Evolutionary conservation across 192 early-diverging fungal genomes (phyloP).

Genomic region (Dispira parvispora): DNA sequence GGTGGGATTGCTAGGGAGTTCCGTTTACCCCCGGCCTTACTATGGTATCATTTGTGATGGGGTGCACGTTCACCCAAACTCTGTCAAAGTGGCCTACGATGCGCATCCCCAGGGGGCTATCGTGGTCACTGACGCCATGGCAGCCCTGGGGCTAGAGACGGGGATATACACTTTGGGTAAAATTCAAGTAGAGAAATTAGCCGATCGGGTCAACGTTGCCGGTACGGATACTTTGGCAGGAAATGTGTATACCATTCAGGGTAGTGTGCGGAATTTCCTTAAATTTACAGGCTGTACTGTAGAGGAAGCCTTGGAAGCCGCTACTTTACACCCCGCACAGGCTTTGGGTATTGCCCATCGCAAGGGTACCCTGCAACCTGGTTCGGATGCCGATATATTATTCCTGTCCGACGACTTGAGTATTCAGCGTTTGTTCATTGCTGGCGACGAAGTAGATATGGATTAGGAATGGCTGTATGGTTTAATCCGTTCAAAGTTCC

Average conservation of each 20-base stretch:
- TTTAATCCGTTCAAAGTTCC: too few species aligned
- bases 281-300: conserved; percentile 56
- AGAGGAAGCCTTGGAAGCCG: conserved; percentile 66
- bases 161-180: conserved; percentile 55
- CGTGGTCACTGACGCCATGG: conserved; percentile 69
- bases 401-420: conserved; percentile 43
- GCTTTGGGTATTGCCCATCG: conserved; percentile 47
- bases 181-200: conserved; percentile 42
- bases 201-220: conserved; percentile 50
- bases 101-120: conserved; percentile 60
- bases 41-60: conserved; percentile 78
- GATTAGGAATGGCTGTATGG: too few species aligned
- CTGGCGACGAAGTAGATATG: conserved; percentile 34
- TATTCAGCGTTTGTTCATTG: conserved; percentile 55
- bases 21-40: conserved; percentile 38
- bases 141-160: conserved; percentile 49
- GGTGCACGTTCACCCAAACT: conserved; percentile 66
- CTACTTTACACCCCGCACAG: conserved; percentile 59
- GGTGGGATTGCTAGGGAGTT: conserved; percentile 54
- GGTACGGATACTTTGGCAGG: conserved; percentile 64
- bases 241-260: conserved; percentile 43
- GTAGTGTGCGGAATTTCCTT: conserved; percentile 62
- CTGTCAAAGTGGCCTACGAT: conserved; percentile 63
- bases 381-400: conserved; percentile 63
- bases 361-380: conserved; percentile 53